Conservation (phyloP, 2,329 filamentous ascomycete species). For the Pseudocercospora cruenta region DNA sequence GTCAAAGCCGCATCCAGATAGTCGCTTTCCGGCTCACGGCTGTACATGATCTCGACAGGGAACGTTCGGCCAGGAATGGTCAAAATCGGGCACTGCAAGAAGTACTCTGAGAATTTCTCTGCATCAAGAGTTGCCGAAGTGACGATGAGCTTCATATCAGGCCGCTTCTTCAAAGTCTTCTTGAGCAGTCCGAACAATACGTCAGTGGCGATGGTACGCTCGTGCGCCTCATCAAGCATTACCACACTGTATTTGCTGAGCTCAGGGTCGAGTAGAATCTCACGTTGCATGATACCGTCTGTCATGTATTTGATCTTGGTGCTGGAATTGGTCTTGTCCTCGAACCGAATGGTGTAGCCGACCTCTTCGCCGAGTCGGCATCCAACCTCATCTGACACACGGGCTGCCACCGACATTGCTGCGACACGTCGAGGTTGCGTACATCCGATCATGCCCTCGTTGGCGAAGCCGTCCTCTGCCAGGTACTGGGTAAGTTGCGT, state of each 20-base stretch:
- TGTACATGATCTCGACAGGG: conserved; percentile 95
- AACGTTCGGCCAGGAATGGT: conserved; percentile 94
- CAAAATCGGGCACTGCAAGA: conserved; percentile 94
- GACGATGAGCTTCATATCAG: conserved; percentile 91
- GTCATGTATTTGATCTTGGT: conserved; percentile 99
- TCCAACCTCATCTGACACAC: conserved; percentile 93
- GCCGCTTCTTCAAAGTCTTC: conserved; percentile 82
- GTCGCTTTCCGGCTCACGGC: conserved; percentile 89
- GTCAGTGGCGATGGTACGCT: conserved; percentile 93
- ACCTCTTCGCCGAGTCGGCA: conserved; percentile 89
- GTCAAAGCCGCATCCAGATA: conserved; percentile 93
- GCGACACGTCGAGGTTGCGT: conserved; percentile 96
- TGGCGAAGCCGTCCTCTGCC: conserved; percentile 86
- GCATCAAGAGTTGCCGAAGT: conserved; percentile 96
- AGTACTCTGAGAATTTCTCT: conserved; percentile 96
- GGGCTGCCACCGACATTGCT: conserved; percentile 95
- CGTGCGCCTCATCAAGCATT: conserved; percentile 98
- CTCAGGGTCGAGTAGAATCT: conserved; percentile 90
- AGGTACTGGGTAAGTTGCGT: conserved; percentile 95
- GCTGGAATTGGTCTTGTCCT: conserved; percentile 83
- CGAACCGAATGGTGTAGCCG: conserved; percentile 96
- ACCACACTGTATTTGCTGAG: conserved; percentile 90
- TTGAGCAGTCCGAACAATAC: conserved; percentile 93
- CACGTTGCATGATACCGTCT: conserved; percentile 94
- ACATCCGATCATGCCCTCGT: conserved; percentile 88